Evolutionary conservation across 2,329 filamentous ascomycete genomes (phyloP), one percentile per base, ranked within the genome.

Genomic region (Escovopsis sp.): DNA sequence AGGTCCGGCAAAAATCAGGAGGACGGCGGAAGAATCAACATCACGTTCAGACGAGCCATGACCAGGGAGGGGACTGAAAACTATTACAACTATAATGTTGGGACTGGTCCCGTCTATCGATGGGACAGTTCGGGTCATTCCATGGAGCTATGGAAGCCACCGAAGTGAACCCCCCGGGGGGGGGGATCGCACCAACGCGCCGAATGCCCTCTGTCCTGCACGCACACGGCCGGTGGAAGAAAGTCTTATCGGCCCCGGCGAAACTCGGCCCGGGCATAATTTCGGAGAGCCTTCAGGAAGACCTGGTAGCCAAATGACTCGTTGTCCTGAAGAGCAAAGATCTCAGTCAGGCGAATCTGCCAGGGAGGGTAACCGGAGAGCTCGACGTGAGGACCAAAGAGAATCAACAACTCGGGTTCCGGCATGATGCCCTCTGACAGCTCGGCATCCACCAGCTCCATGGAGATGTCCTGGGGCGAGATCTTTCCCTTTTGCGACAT

Each of bases 301-400:
- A 94, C 82, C 57, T 95, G 88, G 61, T 98, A 98, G 37, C 87
- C 87, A 15, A 98, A 88, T 2, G 79, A 79, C 48, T 82, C 74
- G 59, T 86, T 86, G 56, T 88, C 83, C 44, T 73, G 72, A 11
- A 84, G 67, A 53, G 79, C 76, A 59, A 88, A 95, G 45, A 98
- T 95, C 68, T 98, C 91, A 0, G 88, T 95, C 56, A 98, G 66
- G 36, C 91, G 76, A 47, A 96, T 75, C 63, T 95, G 91, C 91
- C 91, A 98, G 1, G 91, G 91, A 9, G 91, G 91, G 59, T 96
- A 98, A 9, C 91, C 87, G 42, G 86, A 80, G 37, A 98, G 65
- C 58, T 87, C 80, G 42, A 96, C 77, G 40, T 79, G 77, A 4
- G 88, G 85, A 1, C 82, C 79, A 59, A 98, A 98, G 8, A 94